Evolutionary conservation across 1,139 yeast genomes (phyloP).

Genomic region (Yamadazyma kanchanaburiensis): DNA sequence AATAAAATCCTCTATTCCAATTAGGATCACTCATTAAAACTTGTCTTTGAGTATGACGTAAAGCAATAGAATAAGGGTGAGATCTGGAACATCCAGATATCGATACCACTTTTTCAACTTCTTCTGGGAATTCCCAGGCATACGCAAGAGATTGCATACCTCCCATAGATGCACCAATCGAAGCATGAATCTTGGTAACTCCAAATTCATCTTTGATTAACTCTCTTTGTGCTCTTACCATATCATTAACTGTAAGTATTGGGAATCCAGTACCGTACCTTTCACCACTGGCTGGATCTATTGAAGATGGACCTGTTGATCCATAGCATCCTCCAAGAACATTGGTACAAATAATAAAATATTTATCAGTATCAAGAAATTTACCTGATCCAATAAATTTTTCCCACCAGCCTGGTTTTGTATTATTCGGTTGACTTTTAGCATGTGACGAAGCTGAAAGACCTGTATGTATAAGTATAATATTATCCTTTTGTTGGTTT

Average conservation of each 20-base stretch:
- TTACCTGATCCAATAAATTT: slow-evolving; percentile 83
- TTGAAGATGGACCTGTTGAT: slow-evolving; percentile 87
- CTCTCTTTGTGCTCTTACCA: slow-evolving; percentile 85
- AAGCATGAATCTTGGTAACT: slow-evolving; percentile 64
- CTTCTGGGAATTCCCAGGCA: slow-evolving; percentile 78
- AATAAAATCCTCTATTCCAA: slow-evolving; percentile 91
- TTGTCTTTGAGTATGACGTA: slow-evolving; percentile 90
- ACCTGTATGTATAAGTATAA: slow-evolving; percentile 83
- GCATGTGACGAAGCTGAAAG: slow-evolving; percentile 94
- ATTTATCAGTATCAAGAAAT: slow-evolving; percentile 76
- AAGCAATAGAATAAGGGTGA: slow-evolving; percentile 91
- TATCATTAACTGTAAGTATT: slow-evolving; percentile 78
- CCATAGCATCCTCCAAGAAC: slow-evolving; percentile 95
- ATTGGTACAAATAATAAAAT: slow-evolving; percentile 82
- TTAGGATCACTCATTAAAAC: slow-evolving; percentile 92
- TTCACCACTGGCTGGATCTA: slow-evolving; percentile 64
- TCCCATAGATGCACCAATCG: slow-evolving; percentile 94
- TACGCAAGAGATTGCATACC: slow-evolving; percentile 94
- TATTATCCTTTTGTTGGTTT: slow-evolving; percentile 61
- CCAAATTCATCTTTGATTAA: slow-evolving; percentile 60
- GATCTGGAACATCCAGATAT: slow-evolving; percentile 92
- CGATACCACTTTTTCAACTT: slow-evolving; percentile 67
- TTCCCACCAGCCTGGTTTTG: slow-evolving; percentile 94
- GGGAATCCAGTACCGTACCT: slow-evolving; percentile 89
- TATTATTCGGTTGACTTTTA: slow-evolving; percentile 70